Evolutionary conservation across 108 stramenopile species (phyloP).

Genomic region (Poteriospumella lacustris): DNA sequence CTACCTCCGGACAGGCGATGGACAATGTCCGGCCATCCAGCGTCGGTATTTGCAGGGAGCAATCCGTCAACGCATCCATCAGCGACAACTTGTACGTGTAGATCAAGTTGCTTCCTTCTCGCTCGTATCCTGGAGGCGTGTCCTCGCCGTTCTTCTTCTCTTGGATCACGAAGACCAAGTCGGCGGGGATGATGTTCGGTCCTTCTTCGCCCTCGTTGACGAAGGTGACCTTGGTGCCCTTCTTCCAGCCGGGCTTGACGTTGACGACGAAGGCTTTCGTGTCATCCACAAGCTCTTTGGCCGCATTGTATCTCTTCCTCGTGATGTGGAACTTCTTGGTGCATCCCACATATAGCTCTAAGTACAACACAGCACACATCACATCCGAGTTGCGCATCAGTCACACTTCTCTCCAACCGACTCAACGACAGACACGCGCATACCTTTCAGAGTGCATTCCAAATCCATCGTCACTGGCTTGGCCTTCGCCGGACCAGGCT

Average conservation of each 20-base stretch:
- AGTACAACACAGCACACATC: background rate
- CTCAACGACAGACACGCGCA: background rate
- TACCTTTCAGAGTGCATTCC: conserved; percentile 71
- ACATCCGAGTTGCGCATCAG: background rate
- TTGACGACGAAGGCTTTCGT: conserved; percentile 77
- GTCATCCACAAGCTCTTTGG: conserved; percentile 63
- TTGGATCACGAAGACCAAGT: conserved; percentile 89
- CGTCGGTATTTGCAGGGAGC: conserved; percentile 37
- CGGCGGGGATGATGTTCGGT: conserved; percentile 80
- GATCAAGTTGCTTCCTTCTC: conserved; percentile 87
- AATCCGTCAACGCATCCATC: conserved; percentile 79
- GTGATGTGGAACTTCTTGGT: conserved; percentile 82
- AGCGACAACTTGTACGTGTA: conserved; percentile 72
- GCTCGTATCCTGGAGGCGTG: conserved; percentile 69
- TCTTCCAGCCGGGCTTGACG: conserved; percentile 86
- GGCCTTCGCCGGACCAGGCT: conserved; percentile 51
- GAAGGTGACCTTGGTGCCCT: conserved; percentile 85
- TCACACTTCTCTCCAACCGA: background rate
- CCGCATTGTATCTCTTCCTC: conserved; percentile 61
- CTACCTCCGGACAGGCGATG: conserved; percentile 62
- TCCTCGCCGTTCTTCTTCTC: conserved; percentile 70
- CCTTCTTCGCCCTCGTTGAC: conserved; percentile 83
- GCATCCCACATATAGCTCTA: conserved; percentile 89
- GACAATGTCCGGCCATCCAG: conserved; percentile 64
- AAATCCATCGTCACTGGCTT: conserved; percentile 52